Evolutionary conservation across 1,139 yeast species (phyloP).

Genomic region (Geotrichum europaeum): DNA sequence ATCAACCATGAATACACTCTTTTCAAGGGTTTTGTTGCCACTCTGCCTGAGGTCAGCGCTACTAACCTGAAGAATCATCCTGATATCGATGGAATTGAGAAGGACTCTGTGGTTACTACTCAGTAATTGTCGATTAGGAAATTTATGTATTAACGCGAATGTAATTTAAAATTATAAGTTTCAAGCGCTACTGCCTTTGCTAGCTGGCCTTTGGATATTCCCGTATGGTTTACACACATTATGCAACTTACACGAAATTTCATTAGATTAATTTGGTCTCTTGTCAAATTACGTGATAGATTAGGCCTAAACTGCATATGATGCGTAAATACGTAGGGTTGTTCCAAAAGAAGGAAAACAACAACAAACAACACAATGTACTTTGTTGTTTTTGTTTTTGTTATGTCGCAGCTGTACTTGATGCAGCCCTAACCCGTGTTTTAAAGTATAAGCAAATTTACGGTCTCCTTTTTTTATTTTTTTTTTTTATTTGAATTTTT

Average conservation of each 20-base stretch:
- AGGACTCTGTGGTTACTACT: conserved; percentile 31
- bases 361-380: too few species aligned
- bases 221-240: not conserved
- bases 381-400: not conserved
- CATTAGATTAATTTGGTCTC: not conserved
- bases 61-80: conserved; percentile 26
- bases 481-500: too few species aligned
- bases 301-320: not conserved
- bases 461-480: too few species aligned
- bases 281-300: not conserved
- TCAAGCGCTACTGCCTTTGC: not conserved
- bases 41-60: conserved; percentile 30
- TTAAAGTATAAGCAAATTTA: too few species aligned
- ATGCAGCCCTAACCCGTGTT: too few species aligned
- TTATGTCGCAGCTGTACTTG: not conserved
- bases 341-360: not conserved
- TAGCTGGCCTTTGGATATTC: not conserved
- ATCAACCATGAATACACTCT: conserved; percentile 28
- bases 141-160: not conserved
- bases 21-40: conserved; percentile 31
- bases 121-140: conserved; percentile 16
- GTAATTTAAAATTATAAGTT: not conserved
- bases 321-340: not conserved
- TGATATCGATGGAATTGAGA: conserved; percentile 30
- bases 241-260: not conserved